Evolutionary conservation across 2,329 filamentous ascomycete species (phyloP).

Genomic region (Penicillium fuscoglaucum): DNA sequence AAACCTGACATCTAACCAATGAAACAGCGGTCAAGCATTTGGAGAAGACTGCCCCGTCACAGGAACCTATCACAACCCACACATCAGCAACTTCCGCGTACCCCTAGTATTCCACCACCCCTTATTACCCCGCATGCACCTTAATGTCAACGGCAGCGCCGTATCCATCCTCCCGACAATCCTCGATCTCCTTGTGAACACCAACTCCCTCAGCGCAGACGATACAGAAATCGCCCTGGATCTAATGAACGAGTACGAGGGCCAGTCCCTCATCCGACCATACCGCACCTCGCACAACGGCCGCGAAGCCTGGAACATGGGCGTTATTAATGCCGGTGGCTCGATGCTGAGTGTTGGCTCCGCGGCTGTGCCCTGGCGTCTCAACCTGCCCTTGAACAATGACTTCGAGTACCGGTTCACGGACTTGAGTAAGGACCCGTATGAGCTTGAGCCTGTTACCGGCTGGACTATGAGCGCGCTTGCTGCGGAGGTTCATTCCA

Average conservation of each 20-base stretch:
- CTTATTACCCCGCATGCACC: constrained; percentile 34
- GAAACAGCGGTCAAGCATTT: constrained; percentile 21
- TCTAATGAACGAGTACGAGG: constrained; percentile 48
- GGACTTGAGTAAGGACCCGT: constrained; percentile 34
- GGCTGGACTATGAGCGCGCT: constrained; percentile 33
- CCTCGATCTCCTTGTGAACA: constrained; percentile 47
- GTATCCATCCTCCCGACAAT: constrained; percentile 43
- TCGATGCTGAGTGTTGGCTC: constrained; percentile 62
- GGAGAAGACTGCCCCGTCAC: constrained; percentile 22
- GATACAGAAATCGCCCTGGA: constrained; percentile 38
- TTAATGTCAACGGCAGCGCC: constrained; percentile 23
- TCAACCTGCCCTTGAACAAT: constrained; percentile 75
- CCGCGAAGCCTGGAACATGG: constrained; percentile 35
- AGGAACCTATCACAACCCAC: constrained; percentile 30
- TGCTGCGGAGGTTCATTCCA: constrained; percentile 23
- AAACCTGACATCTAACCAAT: background rate
- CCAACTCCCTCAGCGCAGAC: constrained; percentile 39
- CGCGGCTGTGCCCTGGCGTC: constrained; percentile 71
- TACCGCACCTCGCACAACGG: constrained; percentile 38
- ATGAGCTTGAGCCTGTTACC: constrained; percentile 34
- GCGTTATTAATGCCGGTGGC: constrained; percentile 36
- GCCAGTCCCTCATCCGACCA: constrained; percentile 48
- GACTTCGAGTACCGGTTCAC: constrained; percentile 53
- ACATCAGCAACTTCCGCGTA: constrained; percentile 25
- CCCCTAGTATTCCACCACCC: constrained; percentile 27